Percentiles rank a stretch among this genome's conserved stretches.
Conservation (phyloP, 169 alveolate genomes). For the Babesia ovis region DNA sequence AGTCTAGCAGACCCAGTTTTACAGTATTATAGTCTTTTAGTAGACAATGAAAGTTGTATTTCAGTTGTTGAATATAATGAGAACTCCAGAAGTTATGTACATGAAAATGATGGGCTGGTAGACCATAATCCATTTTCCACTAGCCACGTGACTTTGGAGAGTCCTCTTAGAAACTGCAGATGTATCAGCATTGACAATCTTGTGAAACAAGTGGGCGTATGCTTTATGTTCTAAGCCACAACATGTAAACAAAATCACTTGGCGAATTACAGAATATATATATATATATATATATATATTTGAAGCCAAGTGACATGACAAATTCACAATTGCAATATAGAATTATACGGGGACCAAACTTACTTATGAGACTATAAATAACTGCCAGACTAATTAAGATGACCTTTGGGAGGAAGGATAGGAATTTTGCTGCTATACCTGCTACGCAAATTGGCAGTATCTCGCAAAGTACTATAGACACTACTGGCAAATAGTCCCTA, state of each 20-base stretch:
- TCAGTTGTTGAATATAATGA: conserved; percentile 8
- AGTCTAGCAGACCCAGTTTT: no score
- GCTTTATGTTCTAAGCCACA: no score
- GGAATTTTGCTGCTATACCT: neutral
- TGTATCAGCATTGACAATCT: neutral
- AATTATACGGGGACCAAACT: neutral
- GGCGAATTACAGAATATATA: no score
- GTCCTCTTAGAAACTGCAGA: conserved; percentile 32
- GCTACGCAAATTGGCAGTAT: conserved; percentile 53
- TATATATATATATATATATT: no score
- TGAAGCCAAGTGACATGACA: no score
- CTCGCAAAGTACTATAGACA: conserved; percentile 32
- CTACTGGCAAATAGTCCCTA: conserved; percentile 32
- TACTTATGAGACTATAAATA: conserved; percentile 25
- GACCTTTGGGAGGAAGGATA: conserved; percentile 24
- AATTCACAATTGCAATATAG: neutral
- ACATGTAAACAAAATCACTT: no score
- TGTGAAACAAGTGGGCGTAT: no score
- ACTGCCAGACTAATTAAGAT: conserved; percentile 28
- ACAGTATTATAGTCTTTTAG: no score
- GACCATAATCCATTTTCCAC: conserved; percentile 29
- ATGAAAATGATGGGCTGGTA: conserved; percentile 41
- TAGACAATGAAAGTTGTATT: no score
- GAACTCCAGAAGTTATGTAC: conserved; percentile 24
- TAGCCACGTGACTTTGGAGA: conserved; percentile 24